These are phyloP conservation scores for Amanita pseudoporphyria DNA, from an alignment of 768 basidiomycete species.

Conservation along the genomic window DNA sequence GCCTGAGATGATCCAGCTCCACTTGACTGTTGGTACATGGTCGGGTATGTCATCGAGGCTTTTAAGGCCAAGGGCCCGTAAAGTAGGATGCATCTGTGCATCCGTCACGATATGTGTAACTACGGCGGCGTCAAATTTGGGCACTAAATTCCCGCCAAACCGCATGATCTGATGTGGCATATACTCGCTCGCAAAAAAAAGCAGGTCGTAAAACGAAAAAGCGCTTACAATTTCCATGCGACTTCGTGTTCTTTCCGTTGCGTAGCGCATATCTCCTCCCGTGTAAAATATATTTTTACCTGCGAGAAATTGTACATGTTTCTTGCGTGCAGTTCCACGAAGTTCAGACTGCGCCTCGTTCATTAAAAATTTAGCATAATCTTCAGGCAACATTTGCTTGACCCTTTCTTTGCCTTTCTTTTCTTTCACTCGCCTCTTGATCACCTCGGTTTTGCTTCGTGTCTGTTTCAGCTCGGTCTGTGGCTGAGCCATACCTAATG, in stretches of 20 bases:
- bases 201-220: slow-evolving; percentile 9
- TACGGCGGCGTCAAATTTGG: slow-evolving; percentile 41
- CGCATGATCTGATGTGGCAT: slow-evolving; percentile 40
- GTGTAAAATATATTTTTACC: slow-evolving; percentile 50
- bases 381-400: slow-evolving; percentile 33
- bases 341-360: slow-evolving; percentile 16
- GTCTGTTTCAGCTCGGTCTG: neutral
- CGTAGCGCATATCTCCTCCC: slow-evolving; percentile 47
- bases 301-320: slow-evolving; percentile 23
- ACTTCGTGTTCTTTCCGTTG: slow-evolving; percentile 38
- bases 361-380: slow-evolving; percentile 43
- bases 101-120: slow-evolving; percentile 68
- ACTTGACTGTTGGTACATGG: slow-evolving; percentile 55
- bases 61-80: slow-evolving; percentile 39
- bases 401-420: slow-evolving; percentile 29
- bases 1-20: slow-evolving; percentile 49
- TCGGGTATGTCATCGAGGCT: slow-evolving; percentile 46
- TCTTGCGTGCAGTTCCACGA: slow-evolving; percentile 6
- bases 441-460: neutral
- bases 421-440: slow-evolving; percentile 11
- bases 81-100: slow-evolving; percentile 17
- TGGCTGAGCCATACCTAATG: slow-evolving; percentile 1
- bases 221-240: slow-evolving; percentile 52
- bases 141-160: slow-evolving; percentile 52
- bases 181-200: slow-evolving; percentile 1